phyloP scores from a whole-genome alignment of 2,329 filamentous ascomycete species.

The Scytalidium sp. region DNA sequence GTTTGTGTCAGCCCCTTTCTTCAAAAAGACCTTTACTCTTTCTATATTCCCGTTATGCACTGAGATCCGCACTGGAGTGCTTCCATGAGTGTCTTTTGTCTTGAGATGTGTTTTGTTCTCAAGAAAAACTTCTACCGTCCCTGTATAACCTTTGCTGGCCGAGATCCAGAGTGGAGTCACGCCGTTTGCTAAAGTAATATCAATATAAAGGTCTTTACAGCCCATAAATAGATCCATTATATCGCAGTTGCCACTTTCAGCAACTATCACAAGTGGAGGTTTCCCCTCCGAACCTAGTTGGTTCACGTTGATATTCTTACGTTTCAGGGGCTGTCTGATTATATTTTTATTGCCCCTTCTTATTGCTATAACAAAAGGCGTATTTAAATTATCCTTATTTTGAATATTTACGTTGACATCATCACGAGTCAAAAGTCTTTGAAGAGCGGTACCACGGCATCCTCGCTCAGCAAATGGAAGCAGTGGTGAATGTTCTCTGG shows the following conservation, averaged over 20 bases:
- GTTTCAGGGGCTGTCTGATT: background rate
- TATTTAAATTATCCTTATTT: background rate
- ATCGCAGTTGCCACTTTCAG: too few species aligned
- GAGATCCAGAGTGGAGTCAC: background rate
- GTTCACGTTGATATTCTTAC: background rate
- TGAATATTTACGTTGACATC: background rate
- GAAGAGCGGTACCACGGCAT: background rate
- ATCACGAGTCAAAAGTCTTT: background rate
- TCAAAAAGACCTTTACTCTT: slow-evolving; percentile 1
- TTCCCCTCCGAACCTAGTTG: background rate
- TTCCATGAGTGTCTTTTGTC: background rate
- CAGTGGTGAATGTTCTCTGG: background rate
- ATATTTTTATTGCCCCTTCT: background rate
- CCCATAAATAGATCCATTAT: too few species aligned
- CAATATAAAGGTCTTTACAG: too few species aligned
- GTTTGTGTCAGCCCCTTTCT: slow-evolving; percentile 1
- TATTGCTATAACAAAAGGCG: background rate
- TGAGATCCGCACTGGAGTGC: background rate
- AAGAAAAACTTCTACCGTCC: slow-evolving; percentile 1
- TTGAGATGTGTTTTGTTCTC: background rate
- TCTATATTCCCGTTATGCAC: background rate
- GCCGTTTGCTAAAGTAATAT: background rate
- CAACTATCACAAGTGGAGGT: too few species aligned
- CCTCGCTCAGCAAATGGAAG: background rate
- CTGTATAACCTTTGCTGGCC: background rate